Percentiles rank a stretch among this genome's conserved stretches.
Conservation (phyloP, 495 filamentous ascomycete species). For the Penicillium canariense region DNA sequence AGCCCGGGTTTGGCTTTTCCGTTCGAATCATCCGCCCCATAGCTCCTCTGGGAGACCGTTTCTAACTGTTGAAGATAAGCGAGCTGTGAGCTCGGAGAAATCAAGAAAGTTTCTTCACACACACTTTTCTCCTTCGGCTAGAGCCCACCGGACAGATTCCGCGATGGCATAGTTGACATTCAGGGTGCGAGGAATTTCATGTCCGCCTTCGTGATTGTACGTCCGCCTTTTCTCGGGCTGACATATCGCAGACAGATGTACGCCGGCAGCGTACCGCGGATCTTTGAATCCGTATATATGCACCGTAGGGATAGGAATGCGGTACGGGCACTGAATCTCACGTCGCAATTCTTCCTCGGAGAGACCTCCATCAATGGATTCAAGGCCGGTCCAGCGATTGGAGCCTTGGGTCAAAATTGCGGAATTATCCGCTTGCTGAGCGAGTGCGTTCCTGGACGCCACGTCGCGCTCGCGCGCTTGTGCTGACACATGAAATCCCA, state of each 20-base stretch:
- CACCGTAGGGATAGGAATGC: constrained; percentile 58
- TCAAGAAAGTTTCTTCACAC: not conserved
- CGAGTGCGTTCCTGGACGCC: constrained; percentile 28
- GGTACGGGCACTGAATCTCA: constrained; percentile 37
- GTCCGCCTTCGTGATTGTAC: constrained; percentile 55
- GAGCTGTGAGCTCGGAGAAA: no score
- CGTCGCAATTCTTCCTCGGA: constrained; percentile 53
- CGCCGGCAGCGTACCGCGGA: constrained; percentile 51
- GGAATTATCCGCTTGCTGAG: constrained; percentile 25
- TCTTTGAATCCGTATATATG: constrained; percentile 61
- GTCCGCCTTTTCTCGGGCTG: constrained; percentile 43
- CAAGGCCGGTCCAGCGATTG: constrained; percentile 27
- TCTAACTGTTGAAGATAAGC: no score
- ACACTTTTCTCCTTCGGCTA: constrained; percentile 10
- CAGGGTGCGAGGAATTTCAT: constrained; percentile 51
- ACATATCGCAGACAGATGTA: constrained; percentile 57
- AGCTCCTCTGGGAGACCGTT: no score
- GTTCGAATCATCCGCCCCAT: no score
- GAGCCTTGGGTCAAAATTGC: constrained; percentile 30
- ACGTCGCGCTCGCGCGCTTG: constrained; percentile 40
- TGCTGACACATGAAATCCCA: constrained; percentile 49
- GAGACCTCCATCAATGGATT: constrained; percentile 28
- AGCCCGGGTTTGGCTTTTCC: no score
- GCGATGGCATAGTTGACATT: constrained; percentile 35
- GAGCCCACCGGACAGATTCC: constrained; percentile 40